A percentile compares a stretch with the other conserved stretches of the same genome.
Conservation (phyloP, 768 basidiomycete species). For the Exsudoporus frostii region DNA sequence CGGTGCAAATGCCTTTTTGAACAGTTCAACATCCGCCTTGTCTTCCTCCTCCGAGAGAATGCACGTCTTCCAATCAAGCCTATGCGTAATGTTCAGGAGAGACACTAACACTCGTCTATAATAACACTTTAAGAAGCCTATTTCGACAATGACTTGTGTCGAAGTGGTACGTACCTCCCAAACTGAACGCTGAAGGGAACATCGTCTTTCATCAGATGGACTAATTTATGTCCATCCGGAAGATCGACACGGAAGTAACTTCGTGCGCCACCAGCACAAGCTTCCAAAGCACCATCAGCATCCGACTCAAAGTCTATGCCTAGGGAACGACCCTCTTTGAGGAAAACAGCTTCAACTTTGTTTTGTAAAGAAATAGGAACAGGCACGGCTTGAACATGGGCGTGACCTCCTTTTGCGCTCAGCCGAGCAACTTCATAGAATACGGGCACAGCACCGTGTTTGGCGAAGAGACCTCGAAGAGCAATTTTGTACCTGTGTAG, state of each 20-base stretch:
- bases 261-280: conserved; percentile 46
- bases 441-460: conserved; percentile 65
- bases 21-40: conserved; percentile 73
- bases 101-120: conserved; percentile 76
- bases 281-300: conserved; percentile 56
- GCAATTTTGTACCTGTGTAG: conserved; percentile 70
- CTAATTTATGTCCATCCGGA: conserved; percentile 79
- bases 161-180: conserved; percentile 60
- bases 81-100: conserved; percentile 70
- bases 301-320: conserved; percentile 78
- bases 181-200: conserved; percentile 89
- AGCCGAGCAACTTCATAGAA: conserved; percentile 87
- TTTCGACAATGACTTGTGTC: not conserved
- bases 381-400: conserved; percentile 86
- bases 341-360: conserved; percentile 68
- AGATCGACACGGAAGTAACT: conserved; percentile 92
- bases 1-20: conserved; percentile 78
- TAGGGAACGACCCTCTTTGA: conserved; percentile 58
- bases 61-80: conserved; percentile 93
- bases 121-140: conserved; percentile 1
- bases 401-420: conserved; percentile 86
- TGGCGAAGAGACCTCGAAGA: conserved; percentile 67
- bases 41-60: conserved; percentile 82
- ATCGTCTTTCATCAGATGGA: conserved; percentile 78
- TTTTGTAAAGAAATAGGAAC: conserved; percentile 61